Evolutionary conservation across 2,329 filamentous ascomycete species (phyloP).

Genomic region (Talaromyces sp.): DNA sequence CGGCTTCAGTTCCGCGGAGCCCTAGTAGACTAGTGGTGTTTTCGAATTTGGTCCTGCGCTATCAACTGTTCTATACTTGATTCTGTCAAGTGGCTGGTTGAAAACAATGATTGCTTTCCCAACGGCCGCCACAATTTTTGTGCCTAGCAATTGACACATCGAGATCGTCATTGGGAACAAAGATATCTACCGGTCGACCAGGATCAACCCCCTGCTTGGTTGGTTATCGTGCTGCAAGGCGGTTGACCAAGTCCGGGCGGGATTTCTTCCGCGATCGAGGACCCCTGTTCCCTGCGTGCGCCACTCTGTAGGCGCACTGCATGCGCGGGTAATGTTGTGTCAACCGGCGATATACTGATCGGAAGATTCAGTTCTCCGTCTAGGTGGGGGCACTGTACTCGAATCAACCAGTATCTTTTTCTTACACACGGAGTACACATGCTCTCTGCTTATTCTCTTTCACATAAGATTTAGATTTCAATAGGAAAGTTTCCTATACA

Average conservation of each 20-base stretch:
- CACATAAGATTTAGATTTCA: not conserved
- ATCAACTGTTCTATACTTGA: not conserved
- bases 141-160: slow-evolving; percentile 15
- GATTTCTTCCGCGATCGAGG: slow-evolving; percentile 1
- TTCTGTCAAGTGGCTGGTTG: not conserved
- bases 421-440: no score
- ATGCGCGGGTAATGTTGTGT: slow-evolving; percentile 29
- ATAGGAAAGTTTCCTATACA: not conserved
- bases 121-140: slow-evolving; percentile 15
- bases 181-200: not conserved
- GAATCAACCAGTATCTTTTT: not conserved
- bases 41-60: not conserved
- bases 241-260: slow-evolving; percentile 4
- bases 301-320: slow-evolving; percentile 15
- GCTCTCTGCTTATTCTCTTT: no score
- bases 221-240: slow-evolving; percentile 13
- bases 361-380: not conserved
- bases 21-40: slow-evolving; percentile 20
- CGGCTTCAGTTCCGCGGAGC: slow-evolving; percentile 27
- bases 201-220: slow-evolving; percentile 5
- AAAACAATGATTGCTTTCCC: not conserved
- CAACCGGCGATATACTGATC: slow-evolving; percentile 4
- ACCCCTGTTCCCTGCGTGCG: slow-evolving; percentile 14
- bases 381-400: not conserved
- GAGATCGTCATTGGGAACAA: slow-evolving; percentile 5